A percentile compares a stretch with the other conserved stretches of the same genome.
Evolutionary conservation across 768 basidiomycete species (phyloP).

Genomic region (Termitomyces titanicus): DNA sequence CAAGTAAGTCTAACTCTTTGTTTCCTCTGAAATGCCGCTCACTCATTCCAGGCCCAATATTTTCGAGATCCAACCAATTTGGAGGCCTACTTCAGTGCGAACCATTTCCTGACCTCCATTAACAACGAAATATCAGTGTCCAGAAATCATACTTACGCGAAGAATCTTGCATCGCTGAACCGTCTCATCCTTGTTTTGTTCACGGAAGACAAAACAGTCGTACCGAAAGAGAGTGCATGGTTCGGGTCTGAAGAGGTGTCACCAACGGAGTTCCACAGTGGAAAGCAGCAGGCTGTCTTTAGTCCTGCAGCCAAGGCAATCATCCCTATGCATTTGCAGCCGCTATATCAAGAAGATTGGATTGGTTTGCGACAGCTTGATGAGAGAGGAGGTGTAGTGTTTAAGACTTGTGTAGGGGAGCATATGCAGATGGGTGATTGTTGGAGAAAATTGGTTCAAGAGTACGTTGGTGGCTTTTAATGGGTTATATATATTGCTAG

Average conservation of each 20-base stretch:
- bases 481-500: too few relatives aligned
- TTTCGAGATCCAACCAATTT: conserved; percentile 71
- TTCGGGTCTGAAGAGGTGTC: conserved; percentile 72
- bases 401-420: conserved; percentile 63
- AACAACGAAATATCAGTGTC: conserved; percentile 68
- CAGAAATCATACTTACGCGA: conserved; percentile 57
- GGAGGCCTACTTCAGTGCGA: conserved; percentile 52
- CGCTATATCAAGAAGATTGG: conserved; percentile 76
- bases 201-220: conserved; percentile 67
- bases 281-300: conserved; percentile 9
- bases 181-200: conserved; percentile 75
- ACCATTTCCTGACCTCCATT: conserved; percentile 67
- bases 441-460: conserved; percentile 50
- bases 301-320: conserved; percentile 25
- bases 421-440: conserved; percentile 74
- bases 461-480: conserved; percentile 33
- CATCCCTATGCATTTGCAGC: conserved; percentile 70
- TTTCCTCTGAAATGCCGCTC: not conserved
- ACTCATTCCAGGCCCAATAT: conserved; percentile 68
- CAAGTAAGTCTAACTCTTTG: conserved; percentile 47
- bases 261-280: conserved; percentile 29
- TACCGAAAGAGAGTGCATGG: conserved; percentile 86
- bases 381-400: conserved; percentile 53
- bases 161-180: conserved; percentile 57
- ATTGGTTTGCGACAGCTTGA: conserved; percentile 75